These are phyloP conservation scores for Auriscalpium orientale DNA, from an alignment of 768 basidiomycete genomes.

Conservation along the genomic window DNA sequence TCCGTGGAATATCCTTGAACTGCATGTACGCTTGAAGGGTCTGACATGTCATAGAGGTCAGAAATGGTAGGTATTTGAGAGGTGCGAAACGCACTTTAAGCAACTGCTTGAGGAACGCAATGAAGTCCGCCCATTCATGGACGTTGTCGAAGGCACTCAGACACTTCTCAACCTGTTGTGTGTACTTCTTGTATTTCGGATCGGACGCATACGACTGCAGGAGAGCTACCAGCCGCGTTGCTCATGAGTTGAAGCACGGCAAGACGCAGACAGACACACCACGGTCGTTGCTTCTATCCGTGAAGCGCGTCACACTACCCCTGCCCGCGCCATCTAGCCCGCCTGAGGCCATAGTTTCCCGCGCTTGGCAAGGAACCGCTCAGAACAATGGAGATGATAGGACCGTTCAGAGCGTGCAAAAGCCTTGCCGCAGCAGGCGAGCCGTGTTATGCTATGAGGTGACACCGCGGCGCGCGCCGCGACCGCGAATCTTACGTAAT, in stretches of 20 bases:
- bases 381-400: too few relatives aligned
- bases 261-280: conserved; percentile 27
- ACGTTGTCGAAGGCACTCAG: conserved; percentile 91
- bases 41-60: conserved; percentile 29
- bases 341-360: too few relatives aligned
- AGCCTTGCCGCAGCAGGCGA: too few relatives aligned
- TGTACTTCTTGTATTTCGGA: conserved; percentile 92
- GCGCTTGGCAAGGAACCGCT: too few relatives aligned
- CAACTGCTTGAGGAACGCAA: conserved; percentile 90
- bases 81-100: conserved; percentile 57
- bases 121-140: conserved; percentile 99
- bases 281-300: conserved; percentile 20
- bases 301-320: neutral
- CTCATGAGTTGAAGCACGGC: neutral
- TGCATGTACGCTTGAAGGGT: conserved; percentile 90
- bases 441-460: too few relatives aligned
- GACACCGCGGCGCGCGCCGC: too few relatives aligned
- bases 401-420: too few relatives aligned
- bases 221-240: conserved; percentile 32
- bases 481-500: too few relatives aligned
- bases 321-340: too few relatives aligned
- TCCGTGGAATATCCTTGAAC: conserved; percentile 94
- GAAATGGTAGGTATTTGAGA: neutral
- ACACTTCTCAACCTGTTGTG: conserved; percentile 86
- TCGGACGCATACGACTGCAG: conserved; percentile 63